phyloP scores from a whole-genome alignment of 2,329 filamentous ascomycete genomes.

The Didymella lethalis region DNA sequence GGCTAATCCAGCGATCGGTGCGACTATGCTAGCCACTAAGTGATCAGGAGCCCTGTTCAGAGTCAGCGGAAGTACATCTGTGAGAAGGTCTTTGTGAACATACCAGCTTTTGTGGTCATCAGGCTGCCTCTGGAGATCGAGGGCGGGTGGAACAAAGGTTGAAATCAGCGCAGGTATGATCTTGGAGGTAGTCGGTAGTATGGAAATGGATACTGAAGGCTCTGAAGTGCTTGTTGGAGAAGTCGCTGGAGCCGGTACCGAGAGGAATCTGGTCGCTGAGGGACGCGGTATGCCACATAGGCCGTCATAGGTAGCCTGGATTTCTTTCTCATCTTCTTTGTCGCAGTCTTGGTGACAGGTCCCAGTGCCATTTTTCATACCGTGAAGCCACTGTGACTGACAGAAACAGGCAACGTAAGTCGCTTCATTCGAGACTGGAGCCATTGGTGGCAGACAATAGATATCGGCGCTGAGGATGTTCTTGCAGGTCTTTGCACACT shows the following conservation, averaged over 20 bases:
- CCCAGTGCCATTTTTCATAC: conserved; percentile 59
- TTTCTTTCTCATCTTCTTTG: conserved; percentile 62
- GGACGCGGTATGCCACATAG: conserved; percentile 6
- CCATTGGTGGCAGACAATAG: conserved; percentile 70
- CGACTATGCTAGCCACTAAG: neutral
- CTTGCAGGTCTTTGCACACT: conserved; percentile 13
- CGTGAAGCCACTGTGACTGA: conserved; percentile 64
- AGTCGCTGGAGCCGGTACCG: neutral
- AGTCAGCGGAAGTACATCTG: neutral
- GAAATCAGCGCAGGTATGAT: neutral
- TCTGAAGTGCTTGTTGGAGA: neutral
- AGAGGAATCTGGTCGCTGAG: neutral
- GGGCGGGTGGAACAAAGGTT: neutral
- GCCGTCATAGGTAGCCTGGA: conserved; percentile 7
- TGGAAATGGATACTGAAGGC: neutral
- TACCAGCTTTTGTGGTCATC: neutral
- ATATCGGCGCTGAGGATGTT: conserved; percentile 53
- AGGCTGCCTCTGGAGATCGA: neutral
- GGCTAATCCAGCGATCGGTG: neutral
- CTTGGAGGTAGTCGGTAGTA: neutral
- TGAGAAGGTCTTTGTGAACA: neutral
- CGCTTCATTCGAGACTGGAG: conserved; percentile 56
- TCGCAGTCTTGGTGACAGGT: conserved; percentile 70
- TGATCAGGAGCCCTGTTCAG: neutral
- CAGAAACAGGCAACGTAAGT: conserved; percentile 79